These are phyloP conservation scores for Aspergillus biplanus DNA, from an alignment of 495 filamentous ascomycete species.

Conservation along the genomic window DNA sequence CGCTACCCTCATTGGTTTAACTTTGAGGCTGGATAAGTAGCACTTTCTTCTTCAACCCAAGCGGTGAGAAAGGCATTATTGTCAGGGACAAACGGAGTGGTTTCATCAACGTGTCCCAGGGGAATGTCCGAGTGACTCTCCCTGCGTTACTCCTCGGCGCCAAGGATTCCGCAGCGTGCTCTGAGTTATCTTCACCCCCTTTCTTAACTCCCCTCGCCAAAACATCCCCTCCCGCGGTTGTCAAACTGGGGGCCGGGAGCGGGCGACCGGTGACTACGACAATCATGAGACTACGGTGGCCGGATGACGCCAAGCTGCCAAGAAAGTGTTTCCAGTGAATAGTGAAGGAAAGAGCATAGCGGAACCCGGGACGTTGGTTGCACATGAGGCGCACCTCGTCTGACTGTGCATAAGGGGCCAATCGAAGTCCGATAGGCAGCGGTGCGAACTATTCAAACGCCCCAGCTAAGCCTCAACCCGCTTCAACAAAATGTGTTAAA, in stretches of 20 bases:
- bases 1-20: slow-evolving; percentile 74
- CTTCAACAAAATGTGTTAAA: slow-evolving; percentile 9
- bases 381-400: slow-evolving; percentile 1
- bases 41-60: neutral
- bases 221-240: neutral
- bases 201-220: neutral
- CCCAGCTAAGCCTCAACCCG: slow-evolving; percentile 10
- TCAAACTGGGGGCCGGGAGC: neutral
- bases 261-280: neutral
- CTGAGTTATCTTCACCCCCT: neutral
- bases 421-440: neutral
- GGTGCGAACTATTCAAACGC: neutral
- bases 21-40: slow-evolving; percentile 55
- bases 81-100: neutral
- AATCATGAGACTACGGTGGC: slow-evolving; percentile 18
- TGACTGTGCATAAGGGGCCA: neutral
- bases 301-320: slow-evolving; percentile 16
- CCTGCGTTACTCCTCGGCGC: slow-evolving; percentile 46
- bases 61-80: neutral
- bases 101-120: neutral
- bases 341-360: neutral
- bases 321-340: slow-evolving; percentile 3
- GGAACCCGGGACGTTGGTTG: slow-evolving; percentile 2
- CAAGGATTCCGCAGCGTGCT: slow-evolving; percentile 32
- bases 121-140: neutral